Conservation (phyloP, 148 eudicot species). For the Dysphania ambrosioides region DNA sequence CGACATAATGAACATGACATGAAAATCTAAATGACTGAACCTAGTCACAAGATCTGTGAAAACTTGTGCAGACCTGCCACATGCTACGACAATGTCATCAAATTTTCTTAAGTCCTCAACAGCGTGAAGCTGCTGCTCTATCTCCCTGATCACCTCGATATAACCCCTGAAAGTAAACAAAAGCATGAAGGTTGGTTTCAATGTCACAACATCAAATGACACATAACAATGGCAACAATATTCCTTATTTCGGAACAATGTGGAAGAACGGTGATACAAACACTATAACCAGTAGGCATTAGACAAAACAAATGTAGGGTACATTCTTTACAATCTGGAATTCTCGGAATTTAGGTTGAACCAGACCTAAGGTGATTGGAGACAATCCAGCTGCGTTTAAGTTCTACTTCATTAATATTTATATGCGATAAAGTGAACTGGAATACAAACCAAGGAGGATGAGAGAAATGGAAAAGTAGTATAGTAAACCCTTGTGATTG, state of each 20-base stretch:
- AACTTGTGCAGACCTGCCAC: slow-evolving; percentile 65
- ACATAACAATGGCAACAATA: not conserved
- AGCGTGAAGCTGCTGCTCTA: slow-evolving; percentile 62
- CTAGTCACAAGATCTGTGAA: slow-evolving; percentile 2
- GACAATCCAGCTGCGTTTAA: not conserved
- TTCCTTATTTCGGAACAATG: not conserved
- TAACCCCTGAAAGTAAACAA: slow-evolving; percentile 66
- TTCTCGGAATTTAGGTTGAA: not conserved
- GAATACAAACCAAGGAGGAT: too few species aligned
- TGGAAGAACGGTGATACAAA: slow-evolving; percentile 1
- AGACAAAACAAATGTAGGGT: not conserved
- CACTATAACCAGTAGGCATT: not conserved
- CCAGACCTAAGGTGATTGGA: not conserved
- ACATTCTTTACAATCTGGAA: not conserved
- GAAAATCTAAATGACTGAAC: slow-evolving; percentile 5
- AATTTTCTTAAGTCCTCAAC: slow-evolving; percentile 38
- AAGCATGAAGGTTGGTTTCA: not conserved
- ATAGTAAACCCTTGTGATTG: too few species aligned
- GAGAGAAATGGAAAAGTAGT: too few species aligned
- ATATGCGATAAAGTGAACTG: too few species aligned
- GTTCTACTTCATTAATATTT: too few species aligned
- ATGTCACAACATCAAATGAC: not conserved
- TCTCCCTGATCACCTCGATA: slow-evolving; percentile 85
- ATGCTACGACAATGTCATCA: slow-evolving; percentile 95
- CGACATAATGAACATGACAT: not conserved